These are phyloP conservation scores for Amanita pseudoporphyria DNA, from an alignment of 768 basidiomycete species.

Conservation along the genomic window DNA sequence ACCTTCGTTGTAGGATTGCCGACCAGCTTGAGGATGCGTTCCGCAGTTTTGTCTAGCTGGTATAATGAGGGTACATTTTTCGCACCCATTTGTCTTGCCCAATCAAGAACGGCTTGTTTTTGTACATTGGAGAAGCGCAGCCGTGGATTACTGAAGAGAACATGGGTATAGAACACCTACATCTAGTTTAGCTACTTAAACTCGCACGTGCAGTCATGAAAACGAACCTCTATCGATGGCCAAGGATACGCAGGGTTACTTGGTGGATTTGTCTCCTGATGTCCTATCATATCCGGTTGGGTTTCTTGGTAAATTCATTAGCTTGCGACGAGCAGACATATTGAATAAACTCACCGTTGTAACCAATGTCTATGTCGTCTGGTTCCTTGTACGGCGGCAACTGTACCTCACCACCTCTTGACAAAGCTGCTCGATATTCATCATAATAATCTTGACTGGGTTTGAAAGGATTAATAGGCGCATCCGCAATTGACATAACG, in stretches of 20 bases:
- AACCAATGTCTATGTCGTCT: background rate
- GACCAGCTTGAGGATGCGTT: conserved; percentile 1
- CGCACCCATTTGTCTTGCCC: conserved; percentile 4
- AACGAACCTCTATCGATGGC: conserved; percentile 5
- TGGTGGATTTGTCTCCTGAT: background rate
- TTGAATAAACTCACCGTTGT: background rate
- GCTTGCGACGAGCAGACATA: background rate
- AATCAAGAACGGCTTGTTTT: conserved; percentile 4
- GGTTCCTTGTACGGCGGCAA: conserved; percentile 2
- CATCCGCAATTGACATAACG: background rate
- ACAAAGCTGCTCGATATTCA: background rate
- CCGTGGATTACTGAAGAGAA: conserved; percentile 5
- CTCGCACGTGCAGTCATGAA: background rate
- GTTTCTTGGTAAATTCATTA: background rate
- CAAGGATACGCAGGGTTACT: conserved; percentile 5
- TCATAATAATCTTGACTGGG: background rate
- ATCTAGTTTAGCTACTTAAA: background rate
- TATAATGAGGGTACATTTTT: conserved; percentile 2
- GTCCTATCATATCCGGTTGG: background rate
- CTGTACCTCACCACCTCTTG: background rate
- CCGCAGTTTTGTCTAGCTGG: background rate
- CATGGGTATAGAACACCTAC: conserved; percentile 5
- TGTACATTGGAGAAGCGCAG: conserved; percentile 5
- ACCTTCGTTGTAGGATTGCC: conserved; percentile 3
- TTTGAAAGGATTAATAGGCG: background rate